A percentile compares a stretch with the other conserved stretches of the same genome.
These are phyloP conservation scores for Rhynchosporium secalis DNA, from an alignment of 2,329 filamentous ascomycete genomes.

Conservation along the genomic window DNA sequence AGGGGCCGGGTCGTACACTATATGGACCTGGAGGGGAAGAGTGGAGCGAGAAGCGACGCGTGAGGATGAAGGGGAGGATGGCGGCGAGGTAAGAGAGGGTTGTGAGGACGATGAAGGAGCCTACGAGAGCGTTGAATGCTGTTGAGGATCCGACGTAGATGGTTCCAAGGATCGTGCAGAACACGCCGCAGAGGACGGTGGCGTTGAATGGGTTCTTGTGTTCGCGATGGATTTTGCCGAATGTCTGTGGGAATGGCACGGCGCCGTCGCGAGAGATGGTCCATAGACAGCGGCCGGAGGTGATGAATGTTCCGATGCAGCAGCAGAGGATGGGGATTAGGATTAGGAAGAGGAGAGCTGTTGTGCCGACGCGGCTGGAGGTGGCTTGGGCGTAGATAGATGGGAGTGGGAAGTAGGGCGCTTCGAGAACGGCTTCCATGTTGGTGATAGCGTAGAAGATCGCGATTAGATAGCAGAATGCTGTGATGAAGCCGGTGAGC, in stretches of 20 bases:
- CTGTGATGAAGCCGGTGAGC: conserved; percentile 51
- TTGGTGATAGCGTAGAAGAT: conserved; percentile 59
- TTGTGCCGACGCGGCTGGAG: conserved; percentile 50
- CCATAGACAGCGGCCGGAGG: conserved; percentile 63
- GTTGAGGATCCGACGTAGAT: conserved; percentile 67
- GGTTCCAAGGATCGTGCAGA: conserved; percentile 57
- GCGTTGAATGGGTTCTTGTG: conserved; percentile 56
- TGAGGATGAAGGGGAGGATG: conserved; percentile 58
- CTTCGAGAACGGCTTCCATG: conserved; percentile 53
- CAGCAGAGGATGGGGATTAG: conserved; percentile 54
- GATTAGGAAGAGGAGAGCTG: conserved; percentile 54
- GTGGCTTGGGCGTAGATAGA: conserved; percentile 65
- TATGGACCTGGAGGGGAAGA: conserved; percentile 18
- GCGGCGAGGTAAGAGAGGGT: conserved; percentile 62
- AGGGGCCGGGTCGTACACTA: conserved; percentile 56
- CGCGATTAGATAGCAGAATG: conserved; percentile 53
- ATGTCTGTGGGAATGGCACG: conserved; percentile 51
- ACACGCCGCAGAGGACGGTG: conserved; percentile 50
- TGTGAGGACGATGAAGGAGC: conserved; percentile 56
- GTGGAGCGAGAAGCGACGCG: conserved; percentile 39
- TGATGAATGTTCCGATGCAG: conserved; percentile 58
- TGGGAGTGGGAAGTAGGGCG: conserved; percentile 60
- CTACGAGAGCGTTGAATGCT: conserved; percentile 67
- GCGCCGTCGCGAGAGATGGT: conserved; percentile 59
- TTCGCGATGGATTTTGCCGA: conserved; percentile 48